These are phyloP conservation scores for Xylaria sp. DNA, from an alignment of 2,329 filamentous ascomycete species.

Conservation along the genomic window DNA sequence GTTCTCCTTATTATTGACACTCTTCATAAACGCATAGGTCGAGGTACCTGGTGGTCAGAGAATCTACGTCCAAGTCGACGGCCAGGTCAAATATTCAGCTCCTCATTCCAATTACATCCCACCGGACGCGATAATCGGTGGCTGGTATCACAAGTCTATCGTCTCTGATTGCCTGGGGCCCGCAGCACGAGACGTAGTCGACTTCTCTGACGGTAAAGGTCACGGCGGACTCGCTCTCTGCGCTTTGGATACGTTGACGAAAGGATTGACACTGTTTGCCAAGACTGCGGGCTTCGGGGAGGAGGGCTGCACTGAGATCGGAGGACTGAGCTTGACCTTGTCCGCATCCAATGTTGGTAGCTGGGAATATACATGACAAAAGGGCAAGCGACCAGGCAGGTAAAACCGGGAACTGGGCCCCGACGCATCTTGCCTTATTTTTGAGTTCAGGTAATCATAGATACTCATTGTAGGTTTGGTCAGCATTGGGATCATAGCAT, in stretches of 20 bases:
- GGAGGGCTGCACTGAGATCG: conserved; percentile 49
- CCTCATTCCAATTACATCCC: conserved; percentile 66
- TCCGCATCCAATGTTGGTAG: conserved; percentile 48
- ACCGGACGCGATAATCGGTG: conserved; percentile 59
- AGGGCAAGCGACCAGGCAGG: background rate
- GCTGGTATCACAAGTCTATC: conserved; percentile 56
- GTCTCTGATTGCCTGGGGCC: conserved; percentile 43
- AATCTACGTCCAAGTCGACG: conserved; percentile 65
- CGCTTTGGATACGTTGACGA: conserved; percentile 39
- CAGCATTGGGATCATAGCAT: conserved; percentile 26
- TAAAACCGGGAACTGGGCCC: background rate
- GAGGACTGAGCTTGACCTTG: conserved; percentile 49
- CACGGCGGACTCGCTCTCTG: conserved; percentile 46
- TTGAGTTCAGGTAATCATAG: conserved; percentile 2
- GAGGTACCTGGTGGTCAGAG: conserved; percentile 72
- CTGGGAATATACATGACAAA: conserved; percentile 54
- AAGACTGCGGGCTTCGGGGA: conserved; percentile 44
- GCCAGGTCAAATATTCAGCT: conserved; percentile 65
- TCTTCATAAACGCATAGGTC: conserved; percentile 49
- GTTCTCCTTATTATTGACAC: background rate
- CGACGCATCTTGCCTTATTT: background rate
- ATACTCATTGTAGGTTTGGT: conserved; percentile 6
- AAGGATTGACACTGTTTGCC: conserved; percentile 46
- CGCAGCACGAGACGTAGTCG: conserved; percentile 37
- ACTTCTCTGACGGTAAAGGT: conserved; percentile 48